Conservation (phyloP, 768 basidiomycete genomes). For the Atractiella rhizophila region DNA sequence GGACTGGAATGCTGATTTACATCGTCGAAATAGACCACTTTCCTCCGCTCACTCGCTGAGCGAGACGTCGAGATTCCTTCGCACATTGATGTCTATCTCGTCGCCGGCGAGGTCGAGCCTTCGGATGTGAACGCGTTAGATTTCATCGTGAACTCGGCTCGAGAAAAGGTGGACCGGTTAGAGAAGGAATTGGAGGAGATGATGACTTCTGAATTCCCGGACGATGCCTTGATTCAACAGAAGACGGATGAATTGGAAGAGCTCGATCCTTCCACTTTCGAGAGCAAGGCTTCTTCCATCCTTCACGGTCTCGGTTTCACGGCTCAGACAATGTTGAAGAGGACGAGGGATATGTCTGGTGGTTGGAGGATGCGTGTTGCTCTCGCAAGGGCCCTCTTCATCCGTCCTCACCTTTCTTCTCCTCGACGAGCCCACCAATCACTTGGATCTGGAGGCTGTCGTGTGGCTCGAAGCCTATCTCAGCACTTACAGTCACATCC, state of each 20-base stretch:
- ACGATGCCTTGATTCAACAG: constrained; percentile 61
- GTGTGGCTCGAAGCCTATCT: constrained; percentile 98
- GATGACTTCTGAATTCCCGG: constrained; percentile 63
- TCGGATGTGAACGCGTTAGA: constrained; percentile 88
- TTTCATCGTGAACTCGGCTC: constrained; percentile 80
- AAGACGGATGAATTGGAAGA: constrained; percentile 93
- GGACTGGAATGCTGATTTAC: not conserved
- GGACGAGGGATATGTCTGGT: constrained; percentile 96
- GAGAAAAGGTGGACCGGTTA: constrained; percentile 70
- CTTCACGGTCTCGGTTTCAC: constrained; percentile 92
- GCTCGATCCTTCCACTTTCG: constrained; percentile 82
- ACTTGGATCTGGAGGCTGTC: constrained; percentile 86
- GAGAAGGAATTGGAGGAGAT: constrained; percentile 86
- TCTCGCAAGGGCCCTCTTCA: constrained; percentile 76
- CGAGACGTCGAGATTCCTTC: constrained; percentile 81
- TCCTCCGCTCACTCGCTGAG: constrained; percentile 81
- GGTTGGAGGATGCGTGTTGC: constrained; percentile 99
- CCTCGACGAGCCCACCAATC: constrained; percentile 61
- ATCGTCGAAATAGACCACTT: constrained; percentile 44
- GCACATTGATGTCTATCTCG: constrained; percentile 85
- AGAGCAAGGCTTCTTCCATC: constrained; percentile 81
- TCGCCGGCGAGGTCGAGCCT: constrained; percentile 83
- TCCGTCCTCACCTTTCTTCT: constrained; percentile 88
- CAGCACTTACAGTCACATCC: constrained; percentile 92
- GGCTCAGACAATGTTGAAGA: constrained; percentile 73